These are phyloP conservation scores for Hypoxylon fuscum DNA, from an alignment of 495 filamentous ascomycete genomes.

Conservation along the genomic window DNA sequence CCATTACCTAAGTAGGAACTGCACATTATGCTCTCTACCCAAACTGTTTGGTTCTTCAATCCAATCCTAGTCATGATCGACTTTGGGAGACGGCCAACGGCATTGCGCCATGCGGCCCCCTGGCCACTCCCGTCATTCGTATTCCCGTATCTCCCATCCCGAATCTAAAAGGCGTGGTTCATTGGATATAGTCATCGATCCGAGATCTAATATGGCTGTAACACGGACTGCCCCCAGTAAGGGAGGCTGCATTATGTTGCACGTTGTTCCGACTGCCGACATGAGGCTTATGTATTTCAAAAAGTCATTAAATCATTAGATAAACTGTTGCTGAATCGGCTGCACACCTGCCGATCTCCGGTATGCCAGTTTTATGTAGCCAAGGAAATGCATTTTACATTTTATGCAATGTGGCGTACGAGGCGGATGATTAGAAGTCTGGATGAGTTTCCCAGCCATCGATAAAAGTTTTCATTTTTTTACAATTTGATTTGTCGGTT, in stretches of 20 bases:
- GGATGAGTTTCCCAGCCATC: background rate
- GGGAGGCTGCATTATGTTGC: slow-evolving; percentile 29
- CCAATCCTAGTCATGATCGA: slow-evolving; percentile 16
- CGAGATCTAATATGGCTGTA: slow-evolving; percentile 22
- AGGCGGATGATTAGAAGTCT: background rate
- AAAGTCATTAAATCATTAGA: background rate
- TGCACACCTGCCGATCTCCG: background rate
- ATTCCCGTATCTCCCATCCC: slow-evolving; percentile 2
- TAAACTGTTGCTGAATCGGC: background rate
- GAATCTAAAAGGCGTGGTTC: slow-evolving; percentile 14
- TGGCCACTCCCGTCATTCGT: slow-evolving; percentile 9
- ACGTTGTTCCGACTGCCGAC: slow-evolving; percentile 34
- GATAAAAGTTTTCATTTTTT: no score
- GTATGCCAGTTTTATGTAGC: background rate
- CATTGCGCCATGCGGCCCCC: slow-evolving; percentile 22
- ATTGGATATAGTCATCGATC: slow-evolving; percentile 21
- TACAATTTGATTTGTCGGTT: no score
- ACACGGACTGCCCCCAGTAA: slow-evolving; percentile 7
- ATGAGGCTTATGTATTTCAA: slow-evolving; percentile 6
- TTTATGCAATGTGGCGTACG: background rate
- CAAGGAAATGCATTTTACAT: background rate
- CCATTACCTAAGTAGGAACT: slow-evolving; percentile 11
- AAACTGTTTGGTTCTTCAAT: background rate
- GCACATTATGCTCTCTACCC: slow-evolving; percentile 13
- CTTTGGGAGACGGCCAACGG: slow-evolving; percentile 20